Base-by-base conservation (phyloP, 23 red algal species). In the Chondrus crispus region DNA sequence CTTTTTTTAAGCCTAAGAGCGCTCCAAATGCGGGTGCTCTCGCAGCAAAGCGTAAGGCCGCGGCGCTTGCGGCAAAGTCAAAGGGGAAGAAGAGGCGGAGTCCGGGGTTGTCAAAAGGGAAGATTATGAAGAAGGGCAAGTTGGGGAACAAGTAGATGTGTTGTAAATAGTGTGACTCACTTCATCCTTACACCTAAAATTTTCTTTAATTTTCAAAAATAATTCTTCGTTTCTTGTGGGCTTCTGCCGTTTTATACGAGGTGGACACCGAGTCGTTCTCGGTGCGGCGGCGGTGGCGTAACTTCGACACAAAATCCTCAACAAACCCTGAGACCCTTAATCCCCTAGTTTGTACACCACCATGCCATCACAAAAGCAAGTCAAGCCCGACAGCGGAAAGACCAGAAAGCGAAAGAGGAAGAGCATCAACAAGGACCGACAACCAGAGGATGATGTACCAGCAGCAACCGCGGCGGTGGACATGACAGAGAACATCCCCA, bases 1-100 rank as follows among this genome's bases (percentile, higher is more conserved):
- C 91, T 37, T 99, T 99, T 48, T 99, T 99, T 76, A 96, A 91
- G 63, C 60, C 74, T n/a, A 70, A 51, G 11, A 74, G 44, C 13
- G 83, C 82, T 6, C 92, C 82, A 7, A 88, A 81, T 63, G 82
- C 64, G 36, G 84, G 47, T n/a, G 92, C 82, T 29, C 29, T 60
- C 19, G 74, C 62, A 18, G 72, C 80, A 2, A 88, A 87, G 30
- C 12, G 92, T 24, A 37, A 45, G 28, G 46, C 62, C 19, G 89
- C 49, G 5, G 35, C 74, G 26, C 29, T 33, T 16, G 66, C 54
- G 8, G 52, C 7, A 11, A 51, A 51, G 30, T 18, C 46, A 35
- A 83, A 83, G 52, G 46, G 46, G 40, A 83, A 62, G 43, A 78
- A 78, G 53, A 68, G 80, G 52, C 26, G 35, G 18, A 6, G 26